Base-by-base conservation (phyloP, 108 stramenopile species). In the Cyclotella cryptica region DNA sequence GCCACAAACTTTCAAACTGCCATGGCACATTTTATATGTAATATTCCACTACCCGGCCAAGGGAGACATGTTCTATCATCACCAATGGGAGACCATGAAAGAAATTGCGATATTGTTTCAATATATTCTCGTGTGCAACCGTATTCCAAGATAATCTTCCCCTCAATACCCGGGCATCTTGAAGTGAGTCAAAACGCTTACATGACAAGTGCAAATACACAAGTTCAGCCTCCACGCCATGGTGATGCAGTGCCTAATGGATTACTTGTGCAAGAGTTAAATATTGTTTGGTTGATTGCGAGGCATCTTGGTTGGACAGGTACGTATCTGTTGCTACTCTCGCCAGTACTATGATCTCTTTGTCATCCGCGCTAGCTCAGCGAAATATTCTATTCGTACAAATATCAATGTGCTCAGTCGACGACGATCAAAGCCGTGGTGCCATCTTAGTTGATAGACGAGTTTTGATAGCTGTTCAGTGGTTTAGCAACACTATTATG, bases 381-480 rank as follows among this genome's bases (percentile, higher is more conserved):
- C 15, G 15, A n/a, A n/a, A 49, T 9, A 49, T 49, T 49, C 47
- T 7, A 17, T n/a, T 49, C n/a, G 9, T 49, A 9, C 1, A 7
- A 17, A 3, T 49, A 7, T 49, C 55, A 57, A 57, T 57, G 55
- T 24, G 24, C 29, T 13, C 42, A 53, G 85, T 86, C 24, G 85
- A 86, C 24, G 86, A 88, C 61, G 75, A 79, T 59, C 58, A 80
- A 26, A 68, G 69, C 19, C 55, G 58, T 19, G 77, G 72, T 17
- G 70, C 86, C 0, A 71, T 86, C 7, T 75, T 78, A 42, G 85
- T 88, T 11, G 88, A 92, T 67, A 84, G 91, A 26, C 83, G 85
- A 8, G 73, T 92, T 46, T 63, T 92, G 58, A 90, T 92, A 66
- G 87, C 85, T 27, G 61, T 79, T 0, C 89, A 90, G 24, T 92